Percentiles rank a stretch among this genome's conserved stretches.
phyloP scores from a whole-genome alignment of 495 filamentous ascomycete species.

The Penicillium manginii region DNA sequence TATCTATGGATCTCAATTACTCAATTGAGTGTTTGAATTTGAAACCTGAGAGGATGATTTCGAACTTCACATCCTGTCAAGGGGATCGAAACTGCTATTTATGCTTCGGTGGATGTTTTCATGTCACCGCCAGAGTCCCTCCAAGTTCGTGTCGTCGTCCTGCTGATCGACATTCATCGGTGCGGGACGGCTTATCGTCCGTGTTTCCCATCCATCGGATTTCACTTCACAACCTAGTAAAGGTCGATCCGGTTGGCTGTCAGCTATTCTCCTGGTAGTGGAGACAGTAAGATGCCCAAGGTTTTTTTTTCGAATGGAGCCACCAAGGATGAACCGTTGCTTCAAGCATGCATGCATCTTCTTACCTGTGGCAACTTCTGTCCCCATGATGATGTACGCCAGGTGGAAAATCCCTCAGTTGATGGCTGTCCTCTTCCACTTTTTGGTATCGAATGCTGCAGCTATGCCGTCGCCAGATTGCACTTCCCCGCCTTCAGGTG shows the following conservation, averaged over 20 bases:
- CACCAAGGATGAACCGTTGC: slow-evolving; percentile 40
- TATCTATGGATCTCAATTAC: slow-evolving; percentile 29
- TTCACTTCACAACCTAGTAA: slow-evolving; percentile 34
- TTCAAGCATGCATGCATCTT: slow-evolving; percentile 49
- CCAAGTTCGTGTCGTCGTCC: slow-evolving; percentile 28
- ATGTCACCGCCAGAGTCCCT: slow-evolving; percentile 30
- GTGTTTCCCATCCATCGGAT: slow-evolving; percentile 36
- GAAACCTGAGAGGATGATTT: slow-evolving; percentile 40
- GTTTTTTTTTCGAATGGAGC: slow-evolving; percentile 39
- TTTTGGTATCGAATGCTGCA: slow-evolving; percentile 40
- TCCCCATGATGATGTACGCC: slow-evolving; percentile 34
- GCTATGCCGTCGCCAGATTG: slow-evolving; percentile 35
- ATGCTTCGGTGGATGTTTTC: slow-evolving; percentile 44
- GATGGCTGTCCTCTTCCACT: slow-evolving; percentile 30
- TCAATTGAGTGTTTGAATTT: slow-evolving; percentile 28
- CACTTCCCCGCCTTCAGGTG: slow-evolving; percentile 42
- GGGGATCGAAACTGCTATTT: slow-evolving; percentile 48
- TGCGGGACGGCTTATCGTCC: slow-evolving; percentile 46
- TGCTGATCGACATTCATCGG: slow-evolving; percentile 44
- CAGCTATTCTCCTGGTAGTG: slow-evolving; percentile 38
- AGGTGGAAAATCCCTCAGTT: slow-evolving; percentile 50
- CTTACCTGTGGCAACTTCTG: slow-evolving; percentile 40
- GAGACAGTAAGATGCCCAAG: slow-evolving; percentile 43
- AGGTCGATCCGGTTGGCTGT: slow-evolving; percentile 41
- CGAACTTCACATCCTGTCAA: slow-evolving; percentile 30